A percentile compares a stretch with the other conserved stretches of the same genome.
phyloP scores from a whole-genome alignment of 495 filamentous ascomycete genomes.

The Trypethelium eluteriae region DNA sequence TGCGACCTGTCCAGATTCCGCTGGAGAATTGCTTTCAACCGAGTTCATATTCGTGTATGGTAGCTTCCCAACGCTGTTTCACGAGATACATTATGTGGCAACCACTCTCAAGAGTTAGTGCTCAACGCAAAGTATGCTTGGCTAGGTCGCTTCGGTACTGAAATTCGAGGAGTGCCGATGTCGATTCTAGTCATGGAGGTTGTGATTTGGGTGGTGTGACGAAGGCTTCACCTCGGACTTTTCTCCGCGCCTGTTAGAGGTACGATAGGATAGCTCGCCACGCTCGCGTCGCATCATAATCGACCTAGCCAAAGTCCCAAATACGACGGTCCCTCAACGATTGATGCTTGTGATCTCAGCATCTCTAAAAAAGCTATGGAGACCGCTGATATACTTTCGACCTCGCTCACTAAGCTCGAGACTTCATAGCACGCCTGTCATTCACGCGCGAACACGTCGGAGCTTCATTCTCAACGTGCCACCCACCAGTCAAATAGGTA shows the following conservation, averaged over 20 bases:
- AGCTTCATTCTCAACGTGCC: not conserved
- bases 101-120: not conserved
- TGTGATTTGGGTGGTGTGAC: no score
- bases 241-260: no score
- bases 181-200: no score
- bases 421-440: not conserved
- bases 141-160: no score
- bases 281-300: not conserved
- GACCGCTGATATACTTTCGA: not conserved
- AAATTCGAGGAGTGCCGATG: no score
- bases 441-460: not conserved
- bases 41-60: not conserved
- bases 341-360: constrained; percentile 4
- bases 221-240: no score
- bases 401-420: not conserved
- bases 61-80: not conserved
- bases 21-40: not conserved
- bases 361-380: not conserved
- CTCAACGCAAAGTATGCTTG: no score
- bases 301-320: not conserved
- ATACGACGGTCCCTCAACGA: no score
- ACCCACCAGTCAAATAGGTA: not conserved
- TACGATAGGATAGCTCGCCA: no score
- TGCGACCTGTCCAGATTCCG: not conserved
- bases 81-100: not conserved